A percentile compares a stretch with the other conserved stretches of the same genome.
Evolutionary conservation across 352 stramenopile genomes (phyloP).

Genomic region (Globisporangium echinulatum): DNA sequence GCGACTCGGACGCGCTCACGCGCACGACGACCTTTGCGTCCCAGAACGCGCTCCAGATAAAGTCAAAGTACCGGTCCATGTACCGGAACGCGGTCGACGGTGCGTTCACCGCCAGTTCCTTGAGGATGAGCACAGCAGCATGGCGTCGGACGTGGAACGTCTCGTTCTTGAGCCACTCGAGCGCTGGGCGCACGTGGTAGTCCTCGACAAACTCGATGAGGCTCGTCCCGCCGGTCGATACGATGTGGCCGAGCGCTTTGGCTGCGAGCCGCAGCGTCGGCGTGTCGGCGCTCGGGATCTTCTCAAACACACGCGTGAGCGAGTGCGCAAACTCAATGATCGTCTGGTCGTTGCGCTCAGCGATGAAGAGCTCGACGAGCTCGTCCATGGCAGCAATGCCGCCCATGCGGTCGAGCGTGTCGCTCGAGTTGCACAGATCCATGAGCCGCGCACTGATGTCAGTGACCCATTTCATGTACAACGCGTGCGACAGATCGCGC

Average conservation of each 20-base stretch:
- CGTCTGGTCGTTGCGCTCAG: slow-evolving; percentile 83
- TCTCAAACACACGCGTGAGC: slow-evolving; percentile 84
- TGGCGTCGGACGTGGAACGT: slow-evolving; percentile 84
- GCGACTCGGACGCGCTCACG: slow-evolving; percentile 73
- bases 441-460: slow-evolving; percentile 79
- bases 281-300: slow-evolving; percentile 69
- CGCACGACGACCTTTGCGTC: slow-evolving; percentile 72
- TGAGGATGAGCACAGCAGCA: slow-evolving; percentile 82
- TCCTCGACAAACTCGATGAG: slow-evolving; percentile 88
- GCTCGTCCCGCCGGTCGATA: slow-evolving; percentile 79
- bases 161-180: slow-evolving; percentile 87
- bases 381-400: slow-evolving; percentile 87
- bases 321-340: slow-evolving; percentile 88
- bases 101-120: slow-evolving; percentile 81
- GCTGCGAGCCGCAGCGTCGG: slow-evolving; percentile 65
- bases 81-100: slow-evolving; percentile 82
- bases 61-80: slow-evolving; percentile 88
- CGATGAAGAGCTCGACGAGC: slow-evolving; percentile 86
- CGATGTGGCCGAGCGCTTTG: slow-evolving; percentile 83
- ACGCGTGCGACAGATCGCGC: slow-evolving; percentile 71
- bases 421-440: slow-evolving; percentile 75
- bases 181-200: slow-evolving; percentile 82
- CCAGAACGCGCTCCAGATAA: slow-evolving; percentile 88
- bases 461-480: slow-evolving; percentile 87
- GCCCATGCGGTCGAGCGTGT: slow-evolving; percentile 73